A percentile compares a stretch with the other conserved stretches of the same genome.
phyloP scores from a whole-genome alignment of 805 yeast genomes.

The Starmerella gropengiesseri region DNA sequence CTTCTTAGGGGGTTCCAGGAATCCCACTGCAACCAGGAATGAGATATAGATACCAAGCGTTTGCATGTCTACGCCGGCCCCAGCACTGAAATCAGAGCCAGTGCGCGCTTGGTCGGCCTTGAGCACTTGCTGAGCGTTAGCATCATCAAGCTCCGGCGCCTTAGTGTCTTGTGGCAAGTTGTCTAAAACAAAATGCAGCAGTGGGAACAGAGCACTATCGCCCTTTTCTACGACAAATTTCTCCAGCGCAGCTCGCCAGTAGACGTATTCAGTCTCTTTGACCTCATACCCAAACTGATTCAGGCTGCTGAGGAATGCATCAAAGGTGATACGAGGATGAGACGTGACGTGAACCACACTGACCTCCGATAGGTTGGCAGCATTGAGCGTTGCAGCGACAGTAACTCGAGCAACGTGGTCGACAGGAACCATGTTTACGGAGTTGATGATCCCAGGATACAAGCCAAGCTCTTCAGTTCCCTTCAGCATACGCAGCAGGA shows the following conservation, averaged over 20 bases:
- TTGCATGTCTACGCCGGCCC: slow-evolving; percentile 59
- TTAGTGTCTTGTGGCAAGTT: slow-evolving; percentile 80
- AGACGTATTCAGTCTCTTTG: slow-evolving; percentile 50
- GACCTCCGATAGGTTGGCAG: slow-evolving; percentile 44
- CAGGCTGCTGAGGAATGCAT: slow-evolving; percentile 58
- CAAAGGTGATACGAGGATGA: slow-evolving; percentile 81
- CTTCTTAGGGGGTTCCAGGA: slow-evolving; percentile 52
- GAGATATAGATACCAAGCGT: slow-evolving; percentile 69
- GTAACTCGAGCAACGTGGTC: slow-evolving; percentile 94
- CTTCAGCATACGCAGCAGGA: slow-evolving; percentile 84
- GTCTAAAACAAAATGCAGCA: slow-evolving; percentile 87
- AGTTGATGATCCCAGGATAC: slow-evolving; percentile 75
- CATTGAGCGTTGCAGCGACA: slow-evolving; percentile 70
- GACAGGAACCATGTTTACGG: slow-evolving; percentile 93
- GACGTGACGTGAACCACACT: slow-evolving; percentile 94
- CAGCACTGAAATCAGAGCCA: slow-evolving; percentile 55
- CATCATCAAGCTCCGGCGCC: slow-evolving; percentile 92
- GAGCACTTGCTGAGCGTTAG: slow-evolving; percentile 65
- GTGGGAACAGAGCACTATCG: slow-evolving; percentile 83
- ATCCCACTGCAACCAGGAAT: slow-evolving; percentile 70
- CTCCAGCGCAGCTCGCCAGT: slow-evolving; percentile 73
- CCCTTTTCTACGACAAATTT: slow-evolving; percentile 61
- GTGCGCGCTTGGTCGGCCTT: slow-evolving; percentile 50
- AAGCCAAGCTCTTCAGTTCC: slow-evolving; percentile 83
- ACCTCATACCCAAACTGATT: slow-evolving; percentile 63